Evolutionary conservation across 116 monocot species (phyloP).

Genomic region (Posidonia oceanica): DNA sequence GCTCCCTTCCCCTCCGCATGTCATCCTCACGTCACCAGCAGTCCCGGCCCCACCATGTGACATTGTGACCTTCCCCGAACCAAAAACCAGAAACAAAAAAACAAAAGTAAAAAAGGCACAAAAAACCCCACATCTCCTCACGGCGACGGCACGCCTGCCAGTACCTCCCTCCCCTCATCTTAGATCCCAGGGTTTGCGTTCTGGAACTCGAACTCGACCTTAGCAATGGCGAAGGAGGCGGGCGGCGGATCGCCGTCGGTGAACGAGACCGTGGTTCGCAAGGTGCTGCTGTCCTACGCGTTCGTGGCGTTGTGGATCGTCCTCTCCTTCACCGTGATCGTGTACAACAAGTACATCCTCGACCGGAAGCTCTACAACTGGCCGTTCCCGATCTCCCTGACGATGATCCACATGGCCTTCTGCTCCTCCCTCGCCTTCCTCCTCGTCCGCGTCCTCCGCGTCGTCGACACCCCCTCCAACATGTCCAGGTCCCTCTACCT

Average conservation of each 20-base stretch:
- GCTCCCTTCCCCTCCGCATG: no score
- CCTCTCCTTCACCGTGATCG: constrained; percentile 73
- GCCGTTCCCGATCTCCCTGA: constrained; percentile 61
- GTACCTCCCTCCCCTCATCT: no score
- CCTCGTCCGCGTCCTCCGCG: constrained; percentile 39
- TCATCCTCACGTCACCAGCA: no score
- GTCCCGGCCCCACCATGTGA: no score
- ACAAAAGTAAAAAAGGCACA: no score
- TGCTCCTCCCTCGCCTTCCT: constrained; percentile 61
- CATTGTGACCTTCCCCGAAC: no score
- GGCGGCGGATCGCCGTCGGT: constrained; percentile 21
- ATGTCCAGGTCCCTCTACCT: constrained; percentile 35
- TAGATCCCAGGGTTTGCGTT: no score
- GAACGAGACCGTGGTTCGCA: constrained; percentile 27
- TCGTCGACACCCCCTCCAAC: constrained; percentile 38
- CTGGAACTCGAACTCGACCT: no score
- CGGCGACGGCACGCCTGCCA: no score
- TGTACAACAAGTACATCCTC: constrained; percentile 79
- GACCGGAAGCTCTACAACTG: constrained; percentile 64
- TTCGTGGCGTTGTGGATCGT: constrained; percentile 63
- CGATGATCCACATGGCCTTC: constrained; percentile 68
- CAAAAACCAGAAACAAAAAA: no score
- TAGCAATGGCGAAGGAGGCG: neutral
- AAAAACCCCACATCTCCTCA: no score
- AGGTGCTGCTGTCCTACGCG: constrained; percentile 46